Base-by-base conservation (phyloP, 768 basidiomycete species). In the Floccularia luteovirens region DNA sequence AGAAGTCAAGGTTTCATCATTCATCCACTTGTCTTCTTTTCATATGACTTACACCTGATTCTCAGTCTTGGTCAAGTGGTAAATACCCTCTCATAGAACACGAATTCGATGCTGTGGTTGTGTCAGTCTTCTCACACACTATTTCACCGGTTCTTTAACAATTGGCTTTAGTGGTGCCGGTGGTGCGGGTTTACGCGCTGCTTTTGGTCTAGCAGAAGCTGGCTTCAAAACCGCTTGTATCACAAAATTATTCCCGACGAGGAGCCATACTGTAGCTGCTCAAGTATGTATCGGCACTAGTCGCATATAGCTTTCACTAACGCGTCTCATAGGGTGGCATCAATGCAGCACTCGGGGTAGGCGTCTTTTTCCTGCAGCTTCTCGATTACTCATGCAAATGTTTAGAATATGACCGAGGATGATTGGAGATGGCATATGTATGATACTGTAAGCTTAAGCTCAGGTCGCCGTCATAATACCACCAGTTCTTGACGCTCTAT, bases 361-460 rank as follows among this genome's bases (percentile, higher is more conserved):
- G 81, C 71, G 14, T 48, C 14, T 47, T 36, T 19, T 46, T 30
- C 42, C 24, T 28, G 24, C 30, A 17, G 5, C 31, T 33, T 40
- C 16, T 20, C 34, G 20, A 2, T 46, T 51, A 38, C 16, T 47
- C 14, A 36, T 27, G 33, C 35, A 20, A 38, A 17, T 31, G 17
- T 39, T 24, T 57, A 90, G 82, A 96, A 97, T 68, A 93, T 98
- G 92, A 96, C 92, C 3, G 96, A 99, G 66, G 96, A 98, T 56
- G 92, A 98, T 60, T 98, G 93, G 92, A 70, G 92, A 64, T 96
- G 92, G 93, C 93, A 96, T 58, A 96, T 94, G 91, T 94, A 91
- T 55, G 90, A 90, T 57, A 91, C 89, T 38, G 90, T 90, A 59
- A 53, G 84, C 62, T 10, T 42, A 4, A 35, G 24, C 34, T 41